phyloP scores from a whole-genome alignment of 257 asterid genomes.

The Eustoma russellianum region DNA sequence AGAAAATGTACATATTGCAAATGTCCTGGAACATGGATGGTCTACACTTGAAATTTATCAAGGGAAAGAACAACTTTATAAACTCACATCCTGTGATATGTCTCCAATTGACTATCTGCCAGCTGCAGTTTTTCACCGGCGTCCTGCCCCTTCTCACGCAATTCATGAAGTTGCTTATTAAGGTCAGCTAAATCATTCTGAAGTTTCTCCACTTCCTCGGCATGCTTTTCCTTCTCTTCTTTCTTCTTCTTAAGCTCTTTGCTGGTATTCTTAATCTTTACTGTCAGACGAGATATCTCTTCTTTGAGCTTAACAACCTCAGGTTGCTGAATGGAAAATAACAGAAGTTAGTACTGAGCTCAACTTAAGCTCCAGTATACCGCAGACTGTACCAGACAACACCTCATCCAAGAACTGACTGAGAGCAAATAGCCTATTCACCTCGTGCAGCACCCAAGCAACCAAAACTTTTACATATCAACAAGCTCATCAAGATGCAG shows the following conservation, averaged over 20 bases:
- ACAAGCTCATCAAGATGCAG: constrained; percentile 3
- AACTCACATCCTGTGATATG: too few relatives aligned
- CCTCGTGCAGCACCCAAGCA: neutral
- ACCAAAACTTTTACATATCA: neutral
- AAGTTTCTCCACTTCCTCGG: too few relatives aligned
- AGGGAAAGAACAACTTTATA: too few relatives aligned
- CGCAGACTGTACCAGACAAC: neutral
- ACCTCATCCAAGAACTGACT: neutral
- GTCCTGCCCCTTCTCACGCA: constrained; percentile 69
- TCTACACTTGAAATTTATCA: too few relatives aligned
- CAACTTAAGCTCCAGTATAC: neutral
- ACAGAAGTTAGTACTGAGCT: neutral
- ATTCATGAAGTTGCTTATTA: constrained; percentile 65
- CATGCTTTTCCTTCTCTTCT: constrained; percentile 68
- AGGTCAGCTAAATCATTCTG: constrained; percentile 71
- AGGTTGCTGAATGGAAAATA: constrained; percentile 68
- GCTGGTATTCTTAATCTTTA: constrained; percentile 61
- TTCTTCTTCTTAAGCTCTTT: constrained; percentile 73
- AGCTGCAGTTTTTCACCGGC: constrained; percentile 89
- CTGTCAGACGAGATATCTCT: constrained; percentile 66
- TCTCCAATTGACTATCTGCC: constrained; percentile 91
- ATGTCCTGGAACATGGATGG: too few relatives aligned
- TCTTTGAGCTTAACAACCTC: constrained; percentile 84
- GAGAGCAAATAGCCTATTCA: neutral
- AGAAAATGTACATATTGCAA: too few relatives aligned